These are phyloP conservation scores for Talaromyces sp. DNA, from an alignment of 2,329 filamentous ascomycete genomes.

Conservation along the genomic window DNA sequence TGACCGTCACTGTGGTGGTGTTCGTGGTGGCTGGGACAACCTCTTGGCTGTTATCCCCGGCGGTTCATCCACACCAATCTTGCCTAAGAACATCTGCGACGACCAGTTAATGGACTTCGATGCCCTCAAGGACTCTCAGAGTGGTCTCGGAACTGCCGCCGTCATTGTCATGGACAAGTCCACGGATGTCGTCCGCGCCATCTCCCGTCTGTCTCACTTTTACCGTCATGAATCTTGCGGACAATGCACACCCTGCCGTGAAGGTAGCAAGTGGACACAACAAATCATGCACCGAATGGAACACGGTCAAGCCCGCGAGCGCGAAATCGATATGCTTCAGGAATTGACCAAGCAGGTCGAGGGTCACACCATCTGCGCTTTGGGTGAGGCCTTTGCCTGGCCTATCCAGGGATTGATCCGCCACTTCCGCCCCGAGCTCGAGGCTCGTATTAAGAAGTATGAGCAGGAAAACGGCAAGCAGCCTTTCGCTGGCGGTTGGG, in stretches of 20 bases:
- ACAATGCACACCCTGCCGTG: constrained; percentile 98
- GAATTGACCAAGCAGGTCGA: constrained; percentile 99
- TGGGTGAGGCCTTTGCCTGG: constrained; percentile 98
- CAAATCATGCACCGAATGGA: constrained; percentile 98
- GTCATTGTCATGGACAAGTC: constrained; percentile 99
- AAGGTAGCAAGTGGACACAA: constrained; percentile 98
- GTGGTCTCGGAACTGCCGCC: constrained; percentile 92
- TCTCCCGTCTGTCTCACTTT: constrained; percentile 89
- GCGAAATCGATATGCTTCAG: constrained; percentile 99
- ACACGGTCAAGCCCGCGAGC: constrained; percentile 78
- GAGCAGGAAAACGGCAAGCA: constrained; percentile 63
- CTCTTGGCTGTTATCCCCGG: constrained; percentile 91
- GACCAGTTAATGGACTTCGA: constrained; percentile 99
- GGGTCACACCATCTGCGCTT: constrained; percentile 96
- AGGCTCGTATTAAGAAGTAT: constrained; percentile 83
- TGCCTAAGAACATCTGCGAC: constrained; percentile 86
- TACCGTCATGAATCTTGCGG: constrained; percentile 98
- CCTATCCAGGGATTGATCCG: constrained; percentile 96
- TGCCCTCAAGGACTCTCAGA: constrained; percentile 94
- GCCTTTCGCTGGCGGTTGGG: constrained; percentile 84
- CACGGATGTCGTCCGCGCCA: constrained; percentile 90
- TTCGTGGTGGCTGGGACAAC: constrained; percentile 97
- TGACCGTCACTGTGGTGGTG: constrained; percentile 96
- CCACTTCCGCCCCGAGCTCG: constrained; percentile 94
- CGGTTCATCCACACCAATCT: constrained; percentile 91